Evolutionary conservation across 257 asterid species (phyloP), one percentile per base, ranked within the genome.

Genomic region (Ehretia macrophylla): DNA sequence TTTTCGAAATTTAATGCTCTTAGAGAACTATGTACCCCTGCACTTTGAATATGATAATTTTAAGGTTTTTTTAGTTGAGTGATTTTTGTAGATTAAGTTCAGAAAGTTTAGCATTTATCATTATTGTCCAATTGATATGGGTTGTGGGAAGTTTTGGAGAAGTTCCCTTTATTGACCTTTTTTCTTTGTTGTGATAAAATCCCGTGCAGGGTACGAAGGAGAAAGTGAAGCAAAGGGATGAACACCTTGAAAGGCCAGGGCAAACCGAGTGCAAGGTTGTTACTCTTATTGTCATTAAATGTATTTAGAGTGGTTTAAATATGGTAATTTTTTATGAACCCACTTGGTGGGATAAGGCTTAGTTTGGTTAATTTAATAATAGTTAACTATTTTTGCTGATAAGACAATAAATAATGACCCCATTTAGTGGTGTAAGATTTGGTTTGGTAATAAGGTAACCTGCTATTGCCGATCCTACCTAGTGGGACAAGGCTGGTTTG

Each of bases 201-300:
- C 16, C 16, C 47, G 58, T 60, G 53, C 62, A 74, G 83, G 72
- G 64, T 54, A 10, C 64, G 59, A 70, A 49, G 65, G 80, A 70
- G 39, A 74, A 60, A 55, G 58, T 55, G 44, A 74, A 64, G 56
- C 55, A 45, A 39, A 71, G 57, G 64, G 63, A 48, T 17, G 77
- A 71, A 57, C 66, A 69, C 60, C 60, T 55, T 5, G 83, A 78
- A 60, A 47, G 73, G 48, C 56, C 55, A 45, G 65, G 66, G 48
- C 80, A 60, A 66, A 56, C 60, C 55, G 80, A 70, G 68, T 78
- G 83, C 83, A 78, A 78, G 80, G 83, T 78, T 65, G 35, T 56
- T 17, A 42, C 6, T 51, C 5, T 17, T 52, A 19, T 66, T 23
- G 20, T 32, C 51, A 1, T 39, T 20, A 1, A 35, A 17, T 47